These are phyloP conservation scores for Tuber aestivum DNA, from an alignment of 495 filamentous ascomycete species.

Conservation along the genomic window DNA sequence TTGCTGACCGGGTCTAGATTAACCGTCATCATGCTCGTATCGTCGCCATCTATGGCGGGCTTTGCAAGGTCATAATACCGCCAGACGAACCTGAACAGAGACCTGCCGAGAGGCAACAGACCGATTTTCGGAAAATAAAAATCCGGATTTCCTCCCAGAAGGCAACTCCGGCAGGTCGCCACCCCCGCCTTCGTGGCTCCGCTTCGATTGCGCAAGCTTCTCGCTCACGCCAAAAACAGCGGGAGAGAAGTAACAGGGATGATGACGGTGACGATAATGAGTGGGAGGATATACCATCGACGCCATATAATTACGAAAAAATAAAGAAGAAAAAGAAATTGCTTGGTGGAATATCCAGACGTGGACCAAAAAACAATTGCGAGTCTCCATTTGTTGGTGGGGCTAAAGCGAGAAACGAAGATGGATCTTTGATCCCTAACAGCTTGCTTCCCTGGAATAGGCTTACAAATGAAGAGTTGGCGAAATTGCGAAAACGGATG, in stretches of 20 bases:
- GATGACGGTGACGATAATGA: slow-evolving; percentile 32
- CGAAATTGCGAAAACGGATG: slow-evolving; percentile 86
- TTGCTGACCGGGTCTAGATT: slow-evolving; percentile 46
- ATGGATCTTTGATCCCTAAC: slow-evolving; percentile 54
- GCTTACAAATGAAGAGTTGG: slow-evolving; percentile 86
- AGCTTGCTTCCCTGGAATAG: slow-evolving; percentile 81
- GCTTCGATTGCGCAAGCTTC: background rate
- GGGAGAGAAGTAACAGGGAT: slow-evolving; percentile 5
- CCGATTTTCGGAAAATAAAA: slow-evolving; percentile 2
- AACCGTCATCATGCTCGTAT: slow-evolving; percentile 72
- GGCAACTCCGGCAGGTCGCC: slow-evolving; percentile 1
- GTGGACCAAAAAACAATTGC: slow-evolving; percentile 34
- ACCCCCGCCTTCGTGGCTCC: slow-evolving; percentile 4
- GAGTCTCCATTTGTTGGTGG: slow-evolving; percentile 39
- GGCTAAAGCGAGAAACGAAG: slow-evolving; percentile 30
- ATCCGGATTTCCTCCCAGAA: slow-evolving; percentile 2
- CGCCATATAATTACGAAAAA: slow-evolving; percentile 12
- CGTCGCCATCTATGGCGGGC: slow-evolving; percentile 70
- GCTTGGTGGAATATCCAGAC: slow-evolving; percentile 15
- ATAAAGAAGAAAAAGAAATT: slow-evolving; percentile 35
- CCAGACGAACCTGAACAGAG: slow-evolving; percentile 41
- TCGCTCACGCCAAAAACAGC: slow-evolving; percentile 4
- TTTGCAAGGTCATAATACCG: slow-evolving; percentile 64
- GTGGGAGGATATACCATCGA: slow-evolving; percentile 38
- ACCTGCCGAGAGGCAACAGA: background rate